Evolutionary conservation across 352 stramenopile species (phyloP).

Genomic region (Phytophthora multivora): DNA sequence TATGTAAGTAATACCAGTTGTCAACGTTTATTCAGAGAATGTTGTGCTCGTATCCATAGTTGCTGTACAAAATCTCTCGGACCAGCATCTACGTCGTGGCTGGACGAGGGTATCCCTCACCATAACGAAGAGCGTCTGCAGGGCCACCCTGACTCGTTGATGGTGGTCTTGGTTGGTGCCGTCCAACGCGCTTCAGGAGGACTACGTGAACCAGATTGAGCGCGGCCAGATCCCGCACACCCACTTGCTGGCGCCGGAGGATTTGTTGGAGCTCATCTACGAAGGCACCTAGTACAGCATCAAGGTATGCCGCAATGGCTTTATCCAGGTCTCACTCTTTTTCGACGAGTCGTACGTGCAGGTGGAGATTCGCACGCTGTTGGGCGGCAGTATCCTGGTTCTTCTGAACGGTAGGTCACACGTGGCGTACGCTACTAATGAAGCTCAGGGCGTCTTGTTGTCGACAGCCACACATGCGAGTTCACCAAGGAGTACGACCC

Average conservation of each 20-base stretch:
- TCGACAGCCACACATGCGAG: constrained; percentile 96
- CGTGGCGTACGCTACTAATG: constrained; percentile 96
- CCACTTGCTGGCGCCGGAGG: constrained; percentile 81
- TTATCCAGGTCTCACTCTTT: constrained; percentile 93
- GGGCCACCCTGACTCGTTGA: constrained; percentile 82
- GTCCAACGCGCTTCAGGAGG: constrained; percentile 73
- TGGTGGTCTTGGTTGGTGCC: constrained; percentile 90
- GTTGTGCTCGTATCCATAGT: too few species aligned
- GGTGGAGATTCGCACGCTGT: constrained; percentile 95
- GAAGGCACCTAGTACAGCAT: constrained; percentile 99
- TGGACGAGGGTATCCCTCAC: constrained; percentile 96
- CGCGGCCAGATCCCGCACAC: constrained; percentile 93
- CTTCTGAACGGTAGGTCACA: constrained; percentile 96
- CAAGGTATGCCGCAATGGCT: constrained; percentile 87
- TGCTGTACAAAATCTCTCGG: too few species aligned
- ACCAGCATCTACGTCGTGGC: constrained; percentile 99
- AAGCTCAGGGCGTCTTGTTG: constrained; percentile 89
- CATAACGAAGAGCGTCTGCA: constrained; percentile 91
- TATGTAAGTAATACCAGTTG: too few species aligned
- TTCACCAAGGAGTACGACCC: constrained; percentile 99
- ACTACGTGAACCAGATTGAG: constrained; percentile 87
- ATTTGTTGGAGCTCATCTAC: constrained; percentile 98
- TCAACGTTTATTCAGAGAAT: too few species aligned
- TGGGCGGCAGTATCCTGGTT: constrained; percentile 98
- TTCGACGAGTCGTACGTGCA: constrained; percentile 90